Base-by-base conservation (phyloP, 1,284 basidiomycete species). In the Erythrobasidium hasegawianum region DNA sequence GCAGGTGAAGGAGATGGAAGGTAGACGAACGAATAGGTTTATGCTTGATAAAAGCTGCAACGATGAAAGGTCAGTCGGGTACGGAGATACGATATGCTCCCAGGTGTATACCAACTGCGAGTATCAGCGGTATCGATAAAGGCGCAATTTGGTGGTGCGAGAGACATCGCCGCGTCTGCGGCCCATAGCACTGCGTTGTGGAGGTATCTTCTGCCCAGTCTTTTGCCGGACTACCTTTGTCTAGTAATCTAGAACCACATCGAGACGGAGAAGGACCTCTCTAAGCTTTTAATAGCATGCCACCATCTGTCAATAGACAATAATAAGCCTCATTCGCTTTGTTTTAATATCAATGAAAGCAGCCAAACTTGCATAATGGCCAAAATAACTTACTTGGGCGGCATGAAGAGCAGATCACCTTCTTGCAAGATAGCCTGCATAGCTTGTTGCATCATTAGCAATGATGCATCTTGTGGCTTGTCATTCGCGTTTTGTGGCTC, bases 361-460 rank as follows among this genome's bases (percentile, higher is more conserved):
- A n/a, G n/a, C n/a, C n/a, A n/a, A n/a, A n/a, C n/a, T n/a, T n/a
- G n/a, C n/a, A n/a, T n/a, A n/a, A n/a, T n/a, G n/a, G n/a, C n/a
- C n/a, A n/a, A n/a, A n/a, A n/a, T n/a, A 2, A 61, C 72, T 67
- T 27, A 96, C 22, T 89, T 86, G 1, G 88, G 87, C 24, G 92
- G 91, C 72, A 96, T 86, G 74, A 89, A 87, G 49, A 97, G 78
- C 67, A 93, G 71, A 77, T 96, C 93, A 0, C 93, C 93, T 0
- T 89, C 85, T 53, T 82, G 79, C 1, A 97, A 80, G 1, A 85
- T 85, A 18, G 83, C 83, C 68, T 82, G 81, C 77, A 83, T 80
- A 3, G 89, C 86, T n/a, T 79, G 66, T 14, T 79, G 72, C 77
- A 81, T 81, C 75, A 90, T 90, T 2, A 78, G 74, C 10, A n/a